phyloP scores from a whole-genome alignment of 2,329 filamentous ascomycete species.

The Exophiala aquamarina region DNA sequence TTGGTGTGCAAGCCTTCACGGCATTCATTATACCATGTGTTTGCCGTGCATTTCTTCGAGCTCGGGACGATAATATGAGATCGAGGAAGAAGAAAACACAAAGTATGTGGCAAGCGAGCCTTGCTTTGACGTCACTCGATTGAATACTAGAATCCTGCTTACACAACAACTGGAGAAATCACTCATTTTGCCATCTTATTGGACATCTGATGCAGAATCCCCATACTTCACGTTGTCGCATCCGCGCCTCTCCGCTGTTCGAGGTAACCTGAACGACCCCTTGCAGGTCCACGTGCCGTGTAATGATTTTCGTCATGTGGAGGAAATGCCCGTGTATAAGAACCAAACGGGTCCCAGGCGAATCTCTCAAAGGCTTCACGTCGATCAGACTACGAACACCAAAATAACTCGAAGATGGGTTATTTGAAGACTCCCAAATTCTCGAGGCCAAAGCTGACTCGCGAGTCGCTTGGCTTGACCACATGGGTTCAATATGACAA shows the following conservation, averaged over 20 bases:
- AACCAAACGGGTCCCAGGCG: conserved; percentile 1
- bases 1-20: background rate
- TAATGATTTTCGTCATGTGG: conserved; percentile 9
- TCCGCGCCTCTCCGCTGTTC: conserved; percentile 19
- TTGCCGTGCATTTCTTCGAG: background rate
- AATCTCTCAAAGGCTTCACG: too few species aligned
- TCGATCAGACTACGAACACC: too few species aligned
- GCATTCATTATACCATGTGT: background rate
- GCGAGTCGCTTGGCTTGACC: conserved; percentile 24
- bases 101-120: too few species aligned
- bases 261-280: conserved; percentile 17
- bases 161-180: conserved; percentile 14
- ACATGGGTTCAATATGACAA: conserved; percentile 24
- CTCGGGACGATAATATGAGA: too few species aligned
- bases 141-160: background rate
- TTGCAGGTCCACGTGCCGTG: conserved; percentile 14
- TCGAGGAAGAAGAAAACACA: too few species aligned
- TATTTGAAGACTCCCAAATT: conserved; percentile 18
- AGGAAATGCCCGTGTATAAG: conserved; percentile 11
- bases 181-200: conserved; percentile 14
- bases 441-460: conserved; percentile 16
- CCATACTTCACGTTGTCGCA: conserved; percentile 11
- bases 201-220: conserved; percentile 8
- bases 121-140: background rate
- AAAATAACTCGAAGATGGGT: conserved; percentile 19